These are phyloP conservation scores for Jaenimonas drosophilae DNA, from an alignment of 208 protist species.

Conservation along the genomic window DNA sequence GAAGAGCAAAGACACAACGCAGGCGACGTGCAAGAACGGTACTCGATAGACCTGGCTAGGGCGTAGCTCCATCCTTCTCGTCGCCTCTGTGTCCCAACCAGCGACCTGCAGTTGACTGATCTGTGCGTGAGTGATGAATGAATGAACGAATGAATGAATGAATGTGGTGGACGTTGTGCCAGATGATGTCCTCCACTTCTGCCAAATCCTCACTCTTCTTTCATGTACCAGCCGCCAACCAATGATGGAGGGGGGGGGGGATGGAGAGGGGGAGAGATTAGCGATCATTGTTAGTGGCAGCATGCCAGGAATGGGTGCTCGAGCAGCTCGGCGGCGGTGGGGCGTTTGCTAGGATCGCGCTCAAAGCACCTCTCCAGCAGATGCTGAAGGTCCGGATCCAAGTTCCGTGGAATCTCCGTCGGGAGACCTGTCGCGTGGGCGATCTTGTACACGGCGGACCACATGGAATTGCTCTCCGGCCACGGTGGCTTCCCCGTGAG, in stretches of 20 bases:
- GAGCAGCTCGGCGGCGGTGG: slow-evolving; percentile 52
- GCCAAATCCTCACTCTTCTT: too few relatives aligned
- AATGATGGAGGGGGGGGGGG: neutral
- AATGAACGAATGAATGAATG: too few relatives aligned
- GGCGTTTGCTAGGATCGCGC: slow-evolving; percentile 60
- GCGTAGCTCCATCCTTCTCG: too few relatives aligned
- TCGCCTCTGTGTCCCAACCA: too few relatives aligned
- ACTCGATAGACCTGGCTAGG: too few relatives aligned
- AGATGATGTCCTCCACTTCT: too few relatives aligned
- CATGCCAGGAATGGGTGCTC: slow-evolving; percentile 59
- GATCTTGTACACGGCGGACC: slow-evolving; percentile 83
- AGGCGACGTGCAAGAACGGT: too few relatives aligned
- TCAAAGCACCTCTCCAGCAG: slow-evolving; percentile 73
- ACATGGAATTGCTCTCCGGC: slow-evolving; percentile 86
- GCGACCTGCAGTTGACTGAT: too few relatives aligned
- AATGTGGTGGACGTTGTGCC: too few relatives aligned
- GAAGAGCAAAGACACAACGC: too few relatives aligned
- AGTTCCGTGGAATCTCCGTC: slow-evolving; percentile 69
- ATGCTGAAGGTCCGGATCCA: slow-evolving; percentile 67
- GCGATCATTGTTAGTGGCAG: slow-evolving; percentile 6
- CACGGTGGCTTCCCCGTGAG: slow-evolving; percentile 85
- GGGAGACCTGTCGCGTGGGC: slow-evolving; percentile 74
- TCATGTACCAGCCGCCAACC: too few relatives aligned
- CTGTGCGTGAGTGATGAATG: too few relatives aligned
- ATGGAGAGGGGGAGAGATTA: neutral